Evolutionary conservation across 202 grass and related monocot genomes (phyloP).

Genomic region (Saccharum hybrid): DNA sequence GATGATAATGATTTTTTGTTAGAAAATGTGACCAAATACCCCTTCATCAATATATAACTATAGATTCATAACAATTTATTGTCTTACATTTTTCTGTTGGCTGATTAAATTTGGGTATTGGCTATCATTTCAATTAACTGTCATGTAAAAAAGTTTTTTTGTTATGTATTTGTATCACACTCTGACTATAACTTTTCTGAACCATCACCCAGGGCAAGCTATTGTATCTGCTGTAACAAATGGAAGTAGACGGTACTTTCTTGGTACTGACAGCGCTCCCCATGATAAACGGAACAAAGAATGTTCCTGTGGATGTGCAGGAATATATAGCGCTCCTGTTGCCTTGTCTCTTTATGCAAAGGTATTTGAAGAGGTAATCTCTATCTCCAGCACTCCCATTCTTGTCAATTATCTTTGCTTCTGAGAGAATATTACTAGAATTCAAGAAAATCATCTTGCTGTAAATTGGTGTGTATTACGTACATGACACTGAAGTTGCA

Average conservation of each 20-base stretch:
- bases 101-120: constrained; percentile 1
- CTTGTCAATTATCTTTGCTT: neutral
- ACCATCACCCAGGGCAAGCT: constrained; percentile 62
- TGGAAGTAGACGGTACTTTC: constrained; percentile 75
- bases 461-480: neutral
- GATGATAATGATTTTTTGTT: neutral
- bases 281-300: constrained; percentile 89
- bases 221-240: constrained; percentile 80
- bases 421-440: no score
- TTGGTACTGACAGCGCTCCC: constrained; percentile 83
- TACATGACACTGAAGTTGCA: neutral
- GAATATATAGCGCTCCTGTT: constrained; percentile 87
- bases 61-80: constrained; percentile 1
- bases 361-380: constrained; percentile 89
- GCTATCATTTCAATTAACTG: constrained; percentile 4
- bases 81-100: constrained; percentile 22
- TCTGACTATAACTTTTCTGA: constrained; percentile 35
- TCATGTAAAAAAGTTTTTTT: neutral
- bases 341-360: constrained; percentile 86
- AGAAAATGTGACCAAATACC: neutral
- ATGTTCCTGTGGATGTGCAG: constrained; percentile 91
- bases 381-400: neutral
- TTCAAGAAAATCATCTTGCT: constrained; percentile 27
- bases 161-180: neutral
- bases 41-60: constrained; percentile 24